These are phyloP conservation scores for Cladophialophora chaetospira DNA, from an alignment of 2,329 filamentous ascomycete species.

Conservation along the genomic window DNA sequence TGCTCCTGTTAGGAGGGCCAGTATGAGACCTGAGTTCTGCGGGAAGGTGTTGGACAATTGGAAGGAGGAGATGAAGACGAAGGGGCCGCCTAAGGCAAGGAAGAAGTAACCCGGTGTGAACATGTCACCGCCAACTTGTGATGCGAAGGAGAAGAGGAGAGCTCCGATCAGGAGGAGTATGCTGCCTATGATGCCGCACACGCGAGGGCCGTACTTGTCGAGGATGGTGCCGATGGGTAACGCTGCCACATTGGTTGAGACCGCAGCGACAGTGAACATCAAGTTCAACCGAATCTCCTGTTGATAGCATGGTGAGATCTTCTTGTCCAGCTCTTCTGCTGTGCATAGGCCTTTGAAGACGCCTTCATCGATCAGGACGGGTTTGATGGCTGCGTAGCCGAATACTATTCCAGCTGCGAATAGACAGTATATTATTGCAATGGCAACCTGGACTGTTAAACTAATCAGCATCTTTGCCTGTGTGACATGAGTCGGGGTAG, in stretches of 20 bases:
- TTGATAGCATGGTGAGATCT: constrained; percentile 57
- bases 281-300: constrained; percentile 71
- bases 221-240: constrained; percentile 83
- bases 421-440: constrained; percentile 72
- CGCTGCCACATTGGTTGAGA: constrained; percentile 83
- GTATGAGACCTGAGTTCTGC: constrained; percentile 72
- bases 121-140: constrained; percentile 69
- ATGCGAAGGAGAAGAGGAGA: constrained; percentile 69
- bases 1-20: constrained; percentile 76
- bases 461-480: constrained; percentile 17
- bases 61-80: constrained; percentile 80
- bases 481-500: too few relatives aligned
- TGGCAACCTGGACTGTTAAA: constrained; percentile 65
- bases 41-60: constrained; percentile 85
- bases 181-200: constrained; percentile 72
- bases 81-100: constrained; percentile 75
- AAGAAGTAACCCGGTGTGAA: constrained; percentile 74
- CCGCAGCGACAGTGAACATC: constrained; percentile 90
- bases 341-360: constrained; percentile 70
- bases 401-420: constrained; percentile 79
- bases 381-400: constrained; percentile 82
- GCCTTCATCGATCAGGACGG: constrained; percentile 71
- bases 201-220: constrained; percentile 76
- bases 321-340: constrained; percentile 51
- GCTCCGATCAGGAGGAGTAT: constrained; percentile 70